Evolutionary conservation across 1,284 basidiomycete species (phyloP), one percentile per base, ranked within the genome.

Genomic region (Cutaneotrichosporon cutaneum): DNA sequence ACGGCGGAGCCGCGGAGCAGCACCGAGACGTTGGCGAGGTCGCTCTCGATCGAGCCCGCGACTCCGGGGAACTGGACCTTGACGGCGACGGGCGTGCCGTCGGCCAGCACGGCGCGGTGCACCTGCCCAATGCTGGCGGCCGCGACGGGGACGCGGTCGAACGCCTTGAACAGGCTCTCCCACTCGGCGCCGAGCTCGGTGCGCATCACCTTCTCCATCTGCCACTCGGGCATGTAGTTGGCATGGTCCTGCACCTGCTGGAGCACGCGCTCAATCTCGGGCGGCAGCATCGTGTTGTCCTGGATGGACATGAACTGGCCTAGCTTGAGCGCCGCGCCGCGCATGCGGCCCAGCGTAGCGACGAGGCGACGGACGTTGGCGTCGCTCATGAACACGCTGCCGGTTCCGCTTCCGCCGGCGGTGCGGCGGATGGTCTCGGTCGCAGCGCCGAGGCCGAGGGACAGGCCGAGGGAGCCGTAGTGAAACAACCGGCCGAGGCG

Each of bases 291-390:
- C 72, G 94, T 89, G 5, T 91, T 90, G 77, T 97, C 93, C 84
- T 99, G 95, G 44, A 99, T 98, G 72, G 91, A 94, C 83, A 99
- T 85, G 73, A 99, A 99, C 74, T 99, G 96, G 0, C 95, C 95
- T 2, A 99, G 81, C 81, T 99, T 99, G 62, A 99, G 82, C 0
- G 95, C 96, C 0, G 96, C 95, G 0, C 95, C 95, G 21, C 95
- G 84, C 95, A 99, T 98, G 70, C 89, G 87, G 0, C 91, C 90
- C 16, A 99, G 83, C 72, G 96, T 97, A 10, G 89, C 88, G 0
- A 99, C 95, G 0, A 99, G 83, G 2, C 95, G 85, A 56, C 88
- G 87, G 58, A 98, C 85, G 73, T 99, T 96, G 2, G 89, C 87
- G 74, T 94, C 92, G 2, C 88, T 90, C 85, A 95, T 85, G 77